These are phyloP conservation scores for Metschnikowia drakensbergensis DNA, from an alignment of 805 yeast species.

Conservation along the genomic window DNA sequence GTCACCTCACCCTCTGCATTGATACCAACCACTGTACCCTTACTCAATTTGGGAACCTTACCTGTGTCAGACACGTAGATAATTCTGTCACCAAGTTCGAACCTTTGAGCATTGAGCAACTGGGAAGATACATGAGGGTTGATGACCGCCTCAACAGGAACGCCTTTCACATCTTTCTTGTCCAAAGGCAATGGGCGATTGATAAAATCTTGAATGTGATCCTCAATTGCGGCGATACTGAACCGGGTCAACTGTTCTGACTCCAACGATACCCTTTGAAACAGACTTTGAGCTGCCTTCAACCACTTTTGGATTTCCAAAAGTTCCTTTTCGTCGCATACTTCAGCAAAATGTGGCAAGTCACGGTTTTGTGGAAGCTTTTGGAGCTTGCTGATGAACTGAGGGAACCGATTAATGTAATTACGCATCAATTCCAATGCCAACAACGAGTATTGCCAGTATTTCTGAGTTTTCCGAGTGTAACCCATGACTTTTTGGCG, in stretches of 20 bases:
- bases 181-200: slow-evolving; percentile 44
- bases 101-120: slow-evolving; percentile 67
- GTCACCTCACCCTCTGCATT: slow-evolving; percentile 55
- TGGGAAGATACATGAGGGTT: slow-evolving; percentile 71
- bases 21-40: slow-evolving; percentile 83
- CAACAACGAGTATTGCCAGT: slow-evolving; percentile 79
- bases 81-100: slow-evolving; percentile 86
- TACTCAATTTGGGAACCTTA: slow-evolving; percentile 79
- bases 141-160: slow-evolving; percentile 79
- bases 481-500: slow-evolving; percentile 86
- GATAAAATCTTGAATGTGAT: slow-evolving; percentile 44
- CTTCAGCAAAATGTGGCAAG: slow-evolving; percentile 36
- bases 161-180: slow-evolving; percentile 64
- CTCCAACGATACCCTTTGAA: slow-evolving; percentile 66
- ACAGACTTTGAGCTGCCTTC: slow-evolving; percentile 43
- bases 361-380: slow-evolving; percentile 18
- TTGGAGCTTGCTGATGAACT: slow-evolving; percentile 45
- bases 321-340: slow-evolving; percentile 41
- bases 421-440: slow-evolving; percentile 64
- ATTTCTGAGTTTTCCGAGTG: slow-evolving; percentile 57
- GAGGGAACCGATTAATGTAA: slow-evolving; percentile 60
- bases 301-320: slow-evolving; percentile 46
- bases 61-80: slow-evolving; percentile 82
- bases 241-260: slow-evolving; percentile 71
- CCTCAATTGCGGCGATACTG: slow-evolving; percentile 66